Base-by-base conservation (phyloP, 805 yeast species). In the Ogataea ganodermae region DNA sequence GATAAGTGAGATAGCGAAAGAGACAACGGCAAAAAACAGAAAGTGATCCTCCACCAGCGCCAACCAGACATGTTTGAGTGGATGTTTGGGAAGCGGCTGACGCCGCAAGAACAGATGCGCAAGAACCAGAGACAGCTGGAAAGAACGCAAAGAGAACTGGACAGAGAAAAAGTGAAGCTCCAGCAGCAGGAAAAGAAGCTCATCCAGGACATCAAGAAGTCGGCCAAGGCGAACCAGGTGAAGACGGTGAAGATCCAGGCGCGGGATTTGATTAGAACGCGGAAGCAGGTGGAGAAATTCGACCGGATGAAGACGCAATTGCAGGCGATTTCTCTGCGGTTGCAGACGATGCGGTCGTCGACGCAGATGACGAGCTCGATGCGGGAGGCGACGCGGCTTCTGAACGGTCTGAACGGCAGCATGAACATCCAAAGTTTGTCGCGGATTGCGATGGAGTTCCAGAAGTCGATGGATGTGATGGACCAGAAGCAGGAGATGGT, bases 401-500 rank as follows among this genome's bases (percentile, higher is more conserved):
- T 94, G 48, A 84, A 86, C 45, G 84, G 95, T 2, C 87, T 94
- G 95, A 94, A 94, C 66, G 59, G 81, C 81, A 48, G 51, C 16
- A 86, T 94, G 95, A 94, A 95, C 62, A 69, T 94, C 52, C 97
- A 96, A 1, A 95, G 88, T 57, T 71, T 94, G 51, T 85, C 89
- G 48, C 79, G 85, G 51, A 94, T 94, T 17, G 89, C 97, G 2
- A 91, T 89, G 86, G 98, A 94, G 60, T 94, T 94, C 67, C 96
- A 94, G 61, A 83, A 81, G 60, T 96, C 92, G 62, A 89, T 87
- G 67, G 99, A 95, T 63, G 72, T 95, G 58, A 94, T 94, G 98
- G 97, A 92, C 67, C 99, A 94, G 70, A 84, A 96, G 61, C 98
- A 95, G 67, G 99, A 95, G 66, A 89, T 95, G 81, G 94, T 94